A percentile compares a stretch with the other conserved stretches of the same genome.
Conservation (phyloP, 2,329 filamentous ascomycete genomes). For the Fusarium abutilonis region DNA sequence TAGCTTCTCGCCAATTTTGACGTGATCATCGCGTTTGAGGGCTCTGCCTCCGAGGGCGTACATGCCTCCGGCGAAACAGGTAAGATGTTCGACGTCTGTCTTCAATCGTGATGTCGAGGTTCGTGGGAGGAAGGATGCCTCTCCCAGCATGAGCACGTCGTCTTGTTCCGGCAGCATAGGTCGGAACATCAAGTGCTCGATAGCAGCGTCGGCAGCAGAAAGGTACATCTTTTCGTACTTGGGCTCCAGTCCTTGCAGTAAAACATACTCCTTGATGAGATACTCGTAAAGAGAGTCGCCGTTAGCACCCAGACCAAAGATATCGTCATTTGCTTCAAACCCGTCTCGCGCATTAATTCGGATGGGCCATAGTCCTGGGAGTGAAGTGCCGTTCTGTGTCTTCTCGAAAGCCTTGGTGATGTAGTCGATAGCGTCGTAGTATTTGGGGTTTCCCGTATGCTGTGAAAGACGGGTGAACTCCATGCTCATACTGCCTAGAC, state of each 20-base stretch:
- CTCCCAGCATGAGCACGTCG: conserved; percentile 66
- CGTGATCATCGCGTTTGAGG: conserved; percentile 60
- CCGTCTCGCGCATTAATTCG: conserved; percentile 57
- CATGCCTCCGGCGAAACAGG: conserved; percentile 73
- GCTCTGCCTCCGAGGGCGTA: conserved; percentile 69
- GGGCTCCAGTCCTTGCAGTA: conserved; percentile 67
- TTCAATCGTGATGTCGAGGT: conserved; percentile 42
- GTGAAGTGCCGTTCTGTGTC: conserved; percentile 61
- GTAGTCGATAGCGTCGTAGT: conserved; percentile 68
- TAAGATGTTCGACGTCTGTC: conserved; percentile 63
- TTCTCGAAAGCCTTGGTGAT: conserved; percentile 65
- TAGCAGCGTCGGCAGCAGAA: conserved; percentile 65
- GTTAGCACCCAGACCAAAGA: conserved; percentile 60
- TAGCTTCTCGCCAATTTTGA: conserved; percentile 66
- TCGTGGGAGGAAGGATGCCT: conserved; percentile 55
- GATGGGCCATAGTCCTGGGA: conserved; percentile 71
- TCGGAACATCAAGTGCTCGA: conserved; percentile 70
- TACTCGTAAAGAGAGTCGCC: conserved; percentile 71
- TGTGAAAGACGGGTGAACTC: conserved; percentile 72
- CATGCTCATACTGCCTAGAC: conserved; percentile 65
- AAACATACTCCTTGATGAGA: conserved; percentile 70
- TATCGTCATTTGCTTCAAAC: conserved; percentile 49
- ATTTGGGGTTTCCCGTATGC: conserved; percentile 66
- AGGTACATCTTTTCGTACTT: conserved; percentile 52
- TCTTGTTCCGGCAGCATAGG: conserved; percentile 67